These are phyloP conservation scores for Pouteria campechiana DNA, from an alignment of 179 eudicot species.

Conservation along the genomic window DNA sequence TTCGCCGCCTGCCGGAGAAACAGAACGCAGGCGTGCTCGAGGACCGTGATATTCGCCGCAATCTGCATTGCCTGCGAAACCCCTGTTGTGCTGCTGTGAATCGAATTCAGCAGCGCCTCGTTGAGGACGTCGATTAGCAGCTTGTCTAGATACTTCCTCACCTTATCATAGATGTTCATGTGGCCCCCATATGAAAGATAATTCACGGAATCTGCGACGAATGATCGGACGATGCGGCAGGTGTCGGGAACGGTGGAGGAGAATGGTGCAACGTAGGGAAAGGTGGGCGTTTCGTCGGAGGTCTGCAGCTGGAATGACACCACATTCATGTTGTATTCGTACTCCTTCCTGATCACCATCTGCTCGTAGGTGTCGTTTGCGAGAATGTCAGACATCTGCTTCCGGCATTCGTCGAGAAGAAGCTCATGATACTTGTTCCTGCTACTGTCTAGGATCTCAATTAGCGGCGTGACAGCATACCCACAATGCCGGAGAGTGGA, in stretches of 20 bases:
- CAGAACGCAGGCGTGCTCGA: slow-evolving; percentile 79
- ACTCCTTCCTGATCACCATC: slow-evolving; percentile 77
- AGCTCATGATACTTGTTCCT: slow-evolving; percentile 77
- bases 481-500: slow-evolving; percentile 69
- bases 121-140: slow-evolving; percentile 73
- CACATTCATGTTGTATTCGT: slow-evolving; percentile 65
- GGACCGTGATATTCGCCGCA: slow-evolving; percentile 74
- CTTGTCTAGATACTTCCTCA: slow-evolving; percentile 64
- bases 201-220: slow-evolving; percentile 69
- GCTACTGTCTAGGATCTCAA: slow-evolving; percentile 47
- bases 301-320: slow-evolving; percentile 69
- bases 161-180: slow-evolving; percentile 48
- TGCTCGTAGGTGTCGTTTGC: slow-evolving; percentile 52
- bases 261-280: slow-evolving; percentile 87
- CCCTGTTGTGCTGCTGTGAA: slow-evolving; percentile 44
- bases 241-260: slow-evolving; percentile 89
- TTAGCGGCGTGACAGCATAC: slow-evolving; percentile 56
- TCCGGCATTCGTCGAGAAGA: slow-evolving; percentile 62
- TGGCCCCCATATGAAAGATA: slow-evolving; percentile 72
- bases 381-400: slow-evolving; percentile 54
- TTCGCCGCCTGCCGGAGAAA: slow-evolving; percentile 71
- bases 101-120: slow-evolving; percentile 49
- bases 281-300: slow-evolving; percentile 87
- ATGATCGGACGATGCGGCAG: slow-evolving; percentile 70
- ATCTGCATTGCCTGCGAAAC: slow-evolving; percentile 87